Conservation (phyloP, 805 yeast species). For the Yarrowia osloensis region DNA sequence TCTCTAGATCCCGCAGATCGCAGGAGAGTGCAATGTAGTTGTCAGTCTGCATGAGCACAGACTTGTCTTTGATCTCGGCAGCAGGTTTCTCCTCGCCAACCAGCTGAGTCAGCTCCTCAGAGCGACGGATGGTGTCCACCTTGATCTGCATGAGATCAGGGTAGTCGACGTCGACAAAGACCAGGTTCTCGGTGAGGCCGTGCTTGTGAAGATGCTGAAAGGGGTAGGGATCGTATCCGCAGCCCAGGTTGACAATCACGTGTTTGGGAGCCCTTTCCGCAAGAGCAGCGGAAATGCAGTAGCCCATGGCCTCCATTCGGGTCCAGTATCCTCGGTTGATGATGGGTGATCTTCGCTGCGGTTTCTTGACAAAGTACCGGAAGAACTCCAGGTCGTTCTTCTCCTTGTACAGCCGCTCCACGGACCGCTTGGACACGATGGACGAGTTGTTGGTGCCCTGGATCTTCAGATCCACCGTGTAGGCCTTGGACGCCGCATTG, state of each 20-base stretch:
- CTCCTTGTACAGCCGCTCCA: conserved; percentile 55
- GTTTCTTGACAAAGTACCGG: conserved; percentile 64
- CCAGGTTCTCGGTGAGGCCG: conserved; percentile 41
- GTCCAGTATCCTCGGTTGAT: conserved; percentile 85
- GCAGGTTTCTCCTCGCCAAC: conserved; percentile 46
- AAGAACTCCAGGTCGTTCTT: conserved; percentile 50
- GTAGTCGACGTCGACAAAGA: conserved; percentile 73
- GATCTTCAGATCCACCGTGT: conserved; percentile 42
- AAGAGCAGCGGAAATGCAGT: conserved; percentile 53
- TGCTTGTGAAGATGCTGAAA: conserved; percentile 50
- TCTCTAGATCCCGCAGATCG: conserved; percentile 56
- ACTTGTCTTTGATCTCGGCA: conserved; percentile 33
- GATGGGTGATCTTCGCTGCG: conserved; percentile 72
- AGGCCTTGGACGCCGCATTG: background rate
- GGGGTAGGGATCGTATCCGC: conserved; percentile 72
- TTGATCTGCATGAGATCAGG: conserved; percentile 66
- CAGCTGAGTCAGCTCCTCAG: conserved; percentile 51
- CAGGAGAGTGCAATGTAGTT: conserved; percentile 66
- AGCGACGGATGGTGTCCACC: conserved; percentile 51
- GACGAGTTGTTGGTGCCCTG: conserved; percentile 85
- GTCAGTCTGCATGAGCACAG: conserved; percentile 42
- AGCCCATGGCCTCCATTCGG: conserved; percentile 68
- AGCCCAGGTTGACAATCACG: conserved; percentile 69
- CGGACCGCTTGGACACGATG: conserved; percentile 79
- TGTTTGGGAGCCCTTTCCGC: conserved; percentile 38